Conservation (phyloP, 768 basidiomycete genomes). For the Phylloporus scabripes region DNA sequence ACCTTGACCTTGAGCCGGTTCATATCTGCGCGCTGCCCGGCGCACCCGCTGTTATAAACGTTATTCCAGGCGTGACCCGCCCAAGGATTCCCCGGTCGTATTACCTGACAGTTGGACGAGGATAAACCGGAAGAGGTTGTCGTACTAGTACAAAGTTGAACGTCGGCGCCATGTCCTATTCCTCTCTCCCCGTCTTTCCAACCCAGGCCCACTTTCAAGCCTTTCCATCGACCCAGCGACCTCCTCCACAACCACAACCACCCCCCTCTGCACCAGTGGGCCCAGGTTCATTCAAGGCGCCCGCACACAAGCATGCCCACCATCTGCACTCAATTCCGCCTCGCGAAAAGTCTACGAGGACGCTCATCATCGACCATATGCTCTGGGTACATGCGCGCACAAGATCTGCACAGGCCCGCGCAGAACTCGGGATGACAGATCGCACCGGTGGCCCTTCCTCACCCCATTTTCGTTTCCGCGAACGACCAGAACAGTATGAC, state of each 20-base stretch:
- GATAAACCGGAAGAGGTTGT: constrained; percentile 19
- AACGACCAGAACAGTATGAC: constrained; percentile 70
- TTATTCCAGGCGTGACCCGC: background rate
- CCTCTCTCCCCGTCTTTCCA: constrained; percentile 21
- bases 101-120: constrained; percentile 9
- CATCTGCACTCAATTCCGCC: constrained; percentile 84
- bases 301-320: constrained; percentile 85
- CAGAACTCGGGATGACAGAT: constrained; percentile 83
- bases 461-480: constrained; percentile 54
- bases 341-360: constrained; percentile 82
- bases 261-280: constrained; percentile 14
- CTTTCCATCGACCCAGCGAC: constrained; percentile 12
- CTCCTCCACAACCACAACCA: constrained; percentile 6
- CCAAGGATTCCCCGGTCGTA: background rate
- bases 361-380: constrained; percentile 83
- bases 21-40: background rate
- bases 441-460: constrained; percentile 65
- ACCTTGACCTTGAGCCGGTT: background rate
- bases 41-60: background rate
- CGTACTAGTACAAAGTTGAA: constrained; percentile 1
- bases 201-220: constrained; percentile 16
- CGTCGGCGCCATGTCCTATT: constrained; percentile 26
- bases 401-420: constrained; percentile 76
- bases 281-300: constrained; percentile 48
- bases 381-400: constrained; percentile 80